These are phyloP conservation scores for Lagenidium sp. DNA, from an alignment of 352 stramenopile genomes.

Conservation along the genomic window DNA sequence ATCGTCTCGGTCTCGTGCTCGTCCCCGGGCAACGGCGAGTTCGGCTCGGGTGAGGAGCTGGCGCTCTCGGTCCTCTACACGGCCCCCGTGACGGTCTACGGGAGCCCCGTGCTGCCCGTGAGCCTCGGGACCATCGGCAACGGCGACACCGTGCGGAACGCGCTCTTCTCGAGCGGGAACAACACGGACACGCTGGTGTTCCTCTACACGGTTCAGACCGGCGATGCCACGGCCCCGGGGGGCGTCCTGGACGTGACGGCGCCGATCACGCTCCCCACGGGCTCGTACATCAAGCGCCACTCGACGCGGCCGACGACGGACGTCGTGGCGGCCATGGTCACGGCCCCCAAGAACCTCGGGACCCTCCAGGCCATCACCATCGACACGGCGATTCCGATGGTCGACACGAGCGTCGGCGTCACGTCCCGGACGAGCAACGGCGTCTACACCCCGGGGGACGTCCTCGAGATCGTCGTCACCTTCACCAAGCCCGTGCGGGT, in stretches of 20 bases:
- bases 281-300: conserved; percentile 61
- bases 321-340: conserved; percentile 32
- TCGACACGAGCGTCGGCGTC: conserved; percentile 53
- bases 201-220: conserved; percentile 52
- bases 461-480: conserved; percentile 44
- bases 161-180: conserved; percentile 48
- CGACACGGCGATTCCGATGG: conserved; percentile 39
- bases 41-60: conserved; percentile 54
- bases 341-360: conserved; percentile 34
- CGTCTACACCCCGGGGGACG: conserved; percentile 61
- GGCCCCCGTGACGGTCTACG: conserved; percentile 51
- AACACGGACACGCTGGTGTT: conserved; percentile 63
- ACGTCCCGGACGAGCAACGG: conserved; percentile 34
- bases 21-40: conserved; percentile 54
- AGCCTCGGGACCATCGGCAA: conserved; percentile 32
- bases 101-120: conserved; percentile 37
- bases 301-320: conserved; percentile 62
- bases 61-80: conserved; percentile 52
- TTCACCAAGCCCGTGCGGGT: conserved; percentile 78
- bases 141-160: conserved; percentile 19
- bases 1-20: conserved; percentile 44
- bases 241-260: conserved; percentile 35
- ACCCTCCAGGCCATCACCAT: conserved; percentile 50
- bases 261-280: conserved; percentile 40
- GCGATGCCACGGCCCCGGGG: conserved; percentile 25